Base-by-base conservation (phyloP, 306 rosid genomes). In the Fragaria ananassa region DNA sequence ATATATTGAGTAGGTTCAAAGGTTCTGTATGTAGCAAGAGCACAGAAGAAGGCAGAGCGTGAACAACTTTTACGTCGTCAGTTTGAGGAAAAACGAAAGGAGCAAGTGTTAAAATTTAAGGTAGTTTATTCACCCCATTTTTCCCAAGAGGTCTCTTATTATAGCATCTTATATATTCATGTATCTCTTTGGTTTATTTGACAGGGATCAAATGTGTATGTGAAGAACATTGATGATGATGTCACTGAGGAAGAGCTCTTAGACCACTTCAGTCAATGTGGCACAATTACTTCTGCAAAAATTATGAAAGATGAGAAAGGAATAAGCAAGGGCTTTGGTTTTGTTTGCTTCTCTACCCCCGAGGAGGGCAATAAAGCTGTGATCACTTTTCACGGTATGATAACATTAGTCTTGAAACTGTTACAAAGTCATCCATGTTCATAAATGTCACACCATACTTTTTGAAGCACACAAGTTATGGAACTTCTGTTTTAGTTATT, bases 281-380 rank as follows among this genome's bases (percentile, higher is more conserved):
- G 98, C 74, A 82, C 89, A 49, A 89, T 93, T 77, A 91, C 98
- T 81, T 93, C 98, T 42, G 90, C 83, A 74, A 91, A 88, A 83
- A 77, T 93, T 76, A 93, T 93, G 98, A 85, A 79, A 64, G 89
- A 91, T 78, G 88, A 86, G 41, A 89, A 86, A 81, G 97, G 97
- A 75, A 87, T 85, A 70, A 88, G 89, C 89, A 91, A 78, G 78
- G 98, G 98, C 67, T 93, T 91, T 85, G 97, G 98, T 73, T 93
- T 93, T 83, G 90, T 93, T 63, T 89, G 96, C 84, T 93, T 91
- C 84, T 89, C 96, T 76, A 86, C 84, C 68, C 90, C 92, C 2
- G 97, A 89, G 85, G 98, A 93, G 85, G 98, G 97, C 50, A 85
- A 81, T 67, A 91, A 88, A 85, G 98, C 97, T 68, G 97, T 93